These are phyloP conservation scores for Plasmodium cynomolgi DNA, from an alignment of 169 alveolate genomes.

Conservation along the genomic window DNA sequence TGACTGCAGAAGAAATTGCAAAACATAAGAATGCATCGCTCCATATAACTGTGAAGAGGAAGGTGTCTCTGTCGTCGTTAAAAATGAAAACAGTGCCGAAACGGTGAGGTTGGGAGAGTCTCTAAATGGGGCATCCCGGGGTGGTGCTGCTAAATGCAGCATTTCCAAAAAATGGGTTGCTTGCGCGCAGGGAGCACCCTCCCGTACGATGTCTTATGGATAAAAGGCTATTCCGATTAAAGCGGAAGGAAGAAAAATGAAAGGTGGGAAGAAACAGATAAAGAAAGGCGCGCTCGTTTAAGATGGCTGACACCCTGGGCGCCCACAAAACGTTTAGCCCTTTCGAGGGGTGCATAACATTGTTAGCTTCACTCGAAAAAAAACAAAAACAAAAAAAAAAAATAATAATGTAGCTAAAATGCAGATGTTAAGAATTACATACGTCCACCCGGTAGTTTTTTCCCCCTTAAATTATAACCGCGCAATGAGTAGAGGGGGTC, in stretches of 20 bases:
- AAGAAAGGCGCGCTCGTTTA: background rate
- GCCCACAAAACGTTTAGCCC: background rate
- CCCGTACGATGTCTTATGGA: background rate
- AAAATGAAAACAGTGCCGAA: background rate
- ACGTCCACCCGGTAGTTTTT: background rate
- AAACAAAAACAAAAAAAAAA: background rate
- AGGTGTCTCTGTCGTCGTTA: constrained; percentile 22
- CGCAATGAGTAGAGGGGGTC: background rate
- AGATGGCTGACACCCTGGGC: background rate
- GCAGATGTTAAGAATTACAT: background rate
- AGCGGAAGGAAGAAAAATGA: background rate
- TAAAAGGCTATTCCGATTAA: background rate
- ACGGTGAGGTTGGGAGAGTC: background rate
- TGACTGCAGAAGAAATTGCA: constrained; percentile 56
- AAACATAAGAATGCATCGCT: constrained; percentile 57
- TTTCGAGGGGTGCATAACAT: background rate
- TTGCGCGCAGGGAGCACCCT: background rate
- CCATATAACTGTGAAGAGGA: constrained; percentile 41
- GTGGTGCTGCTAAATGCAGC: background rate
- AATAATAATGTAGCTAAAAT: background rate
- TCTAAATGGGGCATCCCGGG: background rate
- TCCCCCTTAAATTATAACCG: background rate
- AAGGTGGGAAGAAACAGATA: background rate
- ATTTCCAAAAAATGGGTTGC: background rate
- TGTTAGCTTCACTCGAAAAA: background rate